phyloP scores from a whole-genome alignment of 2,329 filamentous ascomycete genomes.

The Aplosporella prunicola region DNA sequence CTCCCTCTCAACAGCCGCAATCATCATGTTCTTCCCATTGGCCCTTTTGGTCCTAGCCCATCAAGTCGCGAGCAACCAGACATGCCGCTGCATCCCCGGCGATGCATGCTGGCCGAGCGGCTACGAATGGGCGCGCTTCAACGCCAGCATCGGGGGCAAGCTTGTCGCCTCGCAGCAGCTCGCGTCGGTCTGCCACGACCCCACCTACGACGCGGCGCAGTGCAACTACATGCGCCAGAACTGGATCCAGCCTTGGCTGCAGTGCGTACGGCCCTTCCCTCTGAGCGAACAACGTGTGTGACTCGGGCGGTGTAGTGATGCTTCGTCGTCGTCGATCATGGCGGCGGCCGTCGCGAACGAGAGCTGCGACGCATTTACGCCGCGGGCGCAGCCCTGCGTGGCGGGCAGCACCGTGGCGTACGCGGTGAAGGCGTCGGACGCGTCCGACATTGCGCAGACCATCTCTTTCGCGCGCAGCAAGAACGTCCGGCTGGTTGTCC shows the following conservation, averaged over 20 bases:
- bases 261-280: neutral
- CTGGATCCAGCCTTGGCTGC: slow-evolving; percentile 17
- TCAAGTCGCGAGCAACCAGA: too few relatives aligned
- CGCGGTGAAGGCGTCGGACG: slow-evolving; percentile 4
- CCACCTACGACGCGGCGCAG: slow-evolving; percentile 21
- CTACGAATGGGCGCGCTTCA: slow-evolving; percentile 38
- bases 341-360: slow-evolving; percentile 1
- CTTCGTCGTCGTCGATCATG: slow-evolving; percentile 1
- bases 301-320: too few relatives aligned
- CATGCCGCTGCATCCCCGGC: slow-evolving; percentile 42
- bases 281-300: neutral
- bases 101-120: slow-evolving; percentile 40
- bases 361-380: neutral
- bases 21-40: too few relatives aligned
- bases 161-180: slow-evolving; percentile 36
- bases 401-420: neutral
- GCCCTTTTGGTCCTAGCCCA: too few relatives aligned
- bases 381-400: neutral
- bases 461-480: slow-evolving; percentile 22
- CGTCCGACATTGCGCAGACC: slow-evolving; percentile 14
- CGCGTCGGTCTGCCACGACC: slow-evolving; percentile 37
- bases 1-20: too few relatives aligned
- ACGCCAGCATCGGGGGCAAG: slow-evolving; percentile 35
- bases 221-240: slow-evolving; percentile 15
- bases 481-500: slow-evolving; percentile 26